Percentiles rank a stretch among this genome's conserved stretches.
Conservation (phyloP, 495 filamentous ascomycete genomes). For the Extremus antarcticus region DNA sequence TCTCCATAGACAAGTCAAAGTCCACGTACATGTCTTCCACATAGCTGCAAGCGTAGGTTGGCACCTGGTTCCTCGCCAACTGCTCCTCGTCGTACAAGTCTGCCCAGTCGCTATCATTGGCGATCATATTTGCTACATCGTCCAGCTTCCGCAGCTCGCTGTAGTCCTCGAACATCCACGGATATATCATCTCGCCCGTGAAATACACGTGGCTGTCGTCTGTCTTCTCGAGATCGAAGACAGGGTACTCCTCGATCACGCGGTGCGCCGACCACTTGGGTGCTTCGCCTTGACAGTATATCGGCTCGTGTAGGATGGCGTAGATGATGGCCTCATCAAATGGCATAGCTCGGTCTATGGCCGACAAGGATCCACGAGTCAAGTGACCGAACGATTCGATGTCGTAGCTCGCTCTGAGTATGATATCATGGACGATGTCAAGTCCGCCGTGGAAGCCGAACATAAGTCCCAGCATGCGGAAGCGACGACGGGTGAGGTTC, state of each 20-base stretch:
- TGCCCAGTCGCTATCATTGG: constrained; percentile 56
- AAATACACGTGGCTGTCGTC: constrained; percentile 53
- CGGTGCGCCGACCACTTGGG: constrained; percentile 57
- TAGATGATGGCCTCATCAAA: constrained; percentile 75
- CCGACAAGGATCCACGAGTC: constrained; percentile 55
- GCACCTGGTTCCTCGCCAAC: constrained; percentile 67
- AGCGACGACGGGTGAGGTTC: constrained; percentile 52
- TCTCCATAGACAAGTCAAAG: constrained; percentile 57
- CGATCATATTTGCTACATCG: constrained; percentile 58
- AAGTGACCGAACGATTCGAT: constrained; percentile 61
- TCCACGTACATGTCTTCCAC: constrained; percentile 94
- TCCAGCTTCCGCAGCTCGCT: constrained; percentile 55
- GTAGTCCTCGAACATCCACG: constrained; percentile 68
- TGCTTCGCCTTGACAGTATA: constrained; percentile 60
- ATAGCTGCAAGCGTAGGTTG: constrained; percentile 78
- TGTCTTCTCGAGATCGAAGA: constrained; percentile 34
- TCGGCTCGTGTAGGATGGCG: constrained; percentile 71
- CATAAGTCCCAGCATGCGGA: constrained; percentile 62
- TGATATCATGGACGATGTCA: constrained; percentile 38
- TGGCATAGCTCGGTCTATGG: constrained; percentile 50
- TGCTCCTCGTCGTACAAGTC: constrained; percentile 63
- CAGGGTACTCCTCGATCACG: constrained; percentile 30
- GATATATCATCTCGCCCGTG: constrained; percentile 86
- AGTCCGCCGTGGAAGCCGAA: constrained; percentile 60
- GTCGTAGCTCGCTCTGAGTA: constrained; percentile 57